Conservation (phyloP, 2,329 filamentous ascomycete species). For the Rutstroemia sydowiana region DNA sequence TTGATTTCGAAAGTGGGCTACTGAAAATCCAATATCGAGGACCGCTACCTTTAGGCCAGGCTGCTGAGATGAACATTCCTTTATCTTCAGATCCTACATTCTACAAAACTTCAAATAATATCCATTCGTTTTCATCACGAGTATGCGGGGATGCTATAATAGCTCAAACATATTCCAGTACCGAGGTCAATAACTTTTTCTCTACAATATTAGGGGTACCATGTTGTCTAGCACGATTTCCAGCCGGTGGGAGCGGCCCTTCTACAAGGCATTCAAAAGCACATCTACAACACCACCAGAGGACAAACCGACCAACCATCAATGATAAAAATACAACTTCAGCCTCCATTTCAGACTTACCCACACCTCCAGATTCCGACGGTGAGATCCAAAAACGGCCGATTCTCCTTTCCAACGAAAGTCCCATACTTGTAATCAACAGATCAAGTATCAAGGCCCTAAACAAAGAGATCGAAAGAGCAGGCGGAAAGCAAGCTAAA, state of each 20-base stretch:
- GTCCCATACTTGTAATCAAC: slow-evolving; percentile 80
- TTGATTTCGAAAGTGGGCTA: slow-evolving; percentile 63
- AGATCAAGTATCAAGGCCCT: slow-evolving; percentile 70
- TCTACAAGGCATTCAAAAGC: slow-evolving; percentile 65
- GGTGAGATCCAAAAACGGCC: slow-evolving; percentile 39
- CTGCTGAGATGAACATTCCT: slow-evolving; percentile 45
- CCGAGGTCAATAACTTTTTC: slow-evolving; percentile 68
- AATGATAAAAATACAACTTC: slow-evolving; percentile 29
- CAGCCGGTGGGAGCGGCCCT: slow-evolving; percentile 52
- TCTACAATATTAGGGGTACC: slow-evolving; percentile 66
- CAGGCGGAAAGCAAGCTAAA: slow-evolving; percentile 57
- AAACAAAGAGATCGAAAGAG: slow-evolving; percentile 61
- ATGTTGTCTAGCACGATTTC: slow-evolving; percentile 79
- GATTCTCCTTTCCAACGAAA: slow-evolving; percentile 86
- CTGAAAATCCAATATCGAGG: slow-evolving; percentile 53
- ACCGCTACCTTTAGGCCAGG: slow-evolving; percentile 16
- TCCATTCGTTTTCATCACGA: slow-evolving; percentile 46
- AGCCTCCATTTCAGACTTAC: slow-evolving; percentile 47
- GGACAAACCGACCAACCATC: slow-evolving; percentile 10
- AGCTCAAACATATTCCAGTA: slow-evolving; percentile 61
- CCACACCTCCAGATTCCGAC: slow-evolving; percentile 52
- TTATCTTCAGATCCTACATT: slow-evolving; percentile 59
- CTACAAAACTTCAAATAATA: slow-evolving; percentile 37
- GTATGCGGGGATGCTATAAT: slow-evolving; percentile 79
- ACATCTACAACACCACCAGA: slow-evolving; percentile 54